Base-by-base conservation (phyloP, 2,329 filamentous ascomycete genomes). In the Neofusicoccum ribis region DNA sequence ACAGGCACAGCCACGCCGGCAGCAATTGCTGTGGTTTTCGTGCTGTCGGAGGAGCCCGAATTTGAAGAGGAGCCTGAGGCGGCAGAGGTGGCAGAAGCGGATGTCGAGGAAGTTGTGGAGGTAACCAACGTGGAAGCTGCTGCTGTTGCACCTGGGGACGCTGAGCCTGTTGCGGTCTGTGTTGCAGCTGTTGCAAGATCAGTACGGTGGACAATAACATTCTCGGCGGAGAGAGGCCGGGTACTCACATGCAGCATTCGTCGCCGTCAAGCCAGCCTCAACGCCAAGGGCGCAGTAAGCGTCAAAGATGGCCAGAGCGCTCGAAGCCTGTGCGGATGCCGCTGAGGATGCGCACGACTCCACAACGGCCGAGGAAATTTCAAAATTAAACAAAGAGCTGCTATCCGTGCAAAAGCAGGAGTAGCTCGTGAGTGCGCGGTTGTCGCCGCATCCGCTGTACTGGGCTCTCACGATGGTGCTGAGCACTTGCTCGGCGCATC, bases 401-500 rank as follows among this genome's bases (percentile, higher is more conserved):
- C 46, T 51, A 2, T 51, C 23, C 1, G 59, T 51, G 46, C 59
- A 62, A 46, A 62, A 62, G 46, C 59, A 62, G 1, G 59, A 51
- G 27, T 62, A 62, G 44, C 34, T 41, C 11, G 46, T 62, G 14
- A 50, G 7, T 12, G 17, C 20, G 3, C 4, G 1, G n/a, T 51
- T 17, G 23, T 62, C 59, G 3, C 59, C 59, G 31, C 59, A 62
- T 9, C 59, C 59, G 36, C 46, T 62, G 12, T 20, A 41, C 20
- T 51, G 44, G 3, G 17, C 59, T 12, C 59, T 20, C n/a, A 62
- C 59, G 9, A 62, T 50, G 12, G 59, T 62, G 36, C 59, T 62
- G 9, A 60, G 56, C 1, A 23, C 41, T 5, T 14, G 37, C 23
- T 47, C 56, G 15, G 56, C 56, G 43, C 56, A 60, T 14, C 41